Evolutionary conservation across 495 filamentous ascomycete species (phyloP).

Genomic region (Neurospora terricola): DNA sequence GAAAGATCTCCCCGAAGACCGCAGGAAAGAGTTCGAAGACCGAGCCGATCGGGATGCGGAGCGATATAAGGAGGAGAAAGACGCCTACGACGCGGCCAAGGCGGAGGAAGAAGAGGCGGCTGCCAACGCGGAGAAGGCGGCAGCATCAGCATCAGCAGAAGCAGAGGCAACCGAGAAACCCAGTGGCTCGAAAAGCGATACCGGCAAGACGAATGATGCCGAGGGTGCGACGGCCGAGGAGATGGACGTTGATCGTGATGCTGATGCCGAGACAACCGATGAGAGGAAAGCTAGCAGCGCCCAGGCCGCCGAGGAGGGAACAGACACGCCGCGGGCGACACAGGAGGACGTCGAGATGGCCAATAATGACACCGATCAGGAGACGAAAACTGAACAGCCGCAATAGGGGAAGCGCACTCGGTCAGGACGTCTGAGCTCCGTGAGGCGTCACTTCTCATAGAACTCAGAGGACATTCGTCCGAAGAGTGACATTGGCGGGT

Average conservation of each 20-base stretch:
- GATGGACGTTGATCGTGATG: background rate
- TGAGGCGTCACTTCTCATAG: background rate
- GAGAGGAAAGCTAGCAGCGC: background rate
- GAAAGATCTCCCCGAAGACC: constrained; percentile 34
- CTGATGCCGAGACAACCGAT: background rate
- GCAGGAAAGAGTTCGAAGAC: constrained; percentile 33
- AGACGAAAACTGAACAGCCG: constrained; percentile 22
- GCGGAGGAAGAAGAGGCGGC: constrained; percentile 11
- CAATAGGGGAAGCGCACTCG: background rate
- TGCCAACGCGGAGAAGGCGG: constrained; percentile 11
- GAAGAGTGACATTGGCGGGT: background rate
- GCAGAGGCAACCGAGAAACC: constrained; percentile 8
- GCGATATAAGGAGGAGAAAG: constrained; percentile 36
- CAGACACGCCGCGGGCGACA: constrained; percentile 6
- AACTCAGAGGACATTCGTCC: background rate
- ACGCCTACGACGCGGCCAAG: constrained; percentile 17
- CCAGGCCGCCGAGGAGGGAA: constrained; percentile 1
- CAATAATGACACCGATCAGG: constrained; percentile 26
- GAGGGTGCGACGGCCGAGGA: constrained; percentile 2
- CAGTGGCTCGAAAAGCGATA: constrained; percentile 15
- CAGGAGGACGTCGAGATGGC: constrained; percentile 37
- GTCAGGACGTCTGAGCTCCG: background rate
- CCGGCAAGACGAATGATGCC: constrained; percentile 12
- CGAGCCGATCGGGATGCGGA: constrained; percentile 31
- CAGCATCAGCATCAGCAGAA: constrained; percentile 11